Evolutionary conservation across 352 stramenopile species (phyloP), one percentile per base, ranked within the genome.

Genomic region (Pythium phragmiticola): DNA sequence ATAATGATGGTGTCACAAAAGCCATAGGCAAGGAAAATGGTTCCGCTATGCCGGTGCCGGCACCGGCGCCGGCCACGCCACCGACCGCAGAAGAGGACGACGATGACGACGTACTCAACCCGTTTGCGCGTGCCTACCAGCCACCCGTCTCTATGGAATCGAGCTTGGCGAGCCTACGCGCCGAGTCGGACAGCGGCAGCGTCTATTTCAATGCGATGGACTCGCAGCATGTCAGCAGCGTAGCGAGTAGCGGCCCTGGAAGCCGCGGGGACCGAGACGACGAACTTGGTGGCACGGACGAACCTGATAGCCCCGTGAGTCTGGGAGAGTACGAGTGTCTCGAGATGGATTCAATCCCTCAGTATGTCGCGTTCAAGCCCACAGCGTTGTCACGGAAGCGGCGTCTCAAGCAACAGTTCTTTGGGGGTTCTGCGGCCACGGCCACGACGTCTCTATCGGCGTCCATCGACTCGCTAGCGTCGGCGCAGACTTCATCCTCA

Each of bases 281-380:
- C 7, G 47, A 65, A 2, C 41, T 26, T 26, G 47, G 23, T 3
- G 67, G 78, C 9, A 5, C 26, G 26, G 26, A 30, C 26, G 63
- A 69, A 6, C 70, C 70, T 2, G 73, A 82, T 34, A 88, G 75
- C 57, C 76, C 76, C 6, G 77, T 89, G 47, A 84, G 76, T 57
- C 54, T 92, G 34, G 68, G 68, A 9, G 82, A 88, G 33, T 92
- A 89, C 46, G 82, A 92, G 57, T 92, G 82, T 42, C 64, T 92
- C 30, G 81, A 90, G 4, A 78, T 88, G 51, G 75, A 87, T 28
- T 83, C 82, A 9, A 92, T 92, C 52, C 82, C 82, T 3, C 83
- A 89, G 37, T 90, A 90, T 63, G 75, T 78, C 4, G 82, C 79
- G 0, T 90, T 88, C 60, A 87, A 85, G 68, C 75, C 81, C 7